Evolutionary conservation across 441 rosid species (phyloP).

Genomic region (Pelargonium cotyledonis): DNA sequence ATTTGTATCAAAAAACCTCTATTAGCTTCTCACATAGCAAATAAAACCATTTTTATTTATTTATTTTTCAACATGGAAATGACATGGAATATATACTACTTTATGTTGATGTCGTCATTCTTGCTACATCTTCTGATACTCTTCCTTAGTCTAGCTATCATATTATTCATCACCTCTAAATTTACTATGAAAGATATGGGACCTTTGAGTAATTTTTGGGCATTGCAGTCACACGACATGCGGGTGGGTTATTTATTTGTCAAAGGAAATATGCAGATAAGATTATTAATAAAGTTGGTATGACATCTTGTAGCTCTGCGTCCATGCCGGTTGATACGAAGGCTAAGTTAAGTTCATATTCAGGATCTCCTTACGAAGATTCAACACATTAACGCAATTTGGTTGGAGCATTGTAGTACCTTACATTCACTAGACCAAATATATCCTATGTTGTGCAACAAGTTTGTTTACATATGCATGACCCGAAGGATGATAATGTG

Average conservation of each 20-base stretch:
- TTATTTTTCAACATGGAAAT: too few relatives aligned
- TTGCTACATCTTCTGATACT: too few relatives aligned
- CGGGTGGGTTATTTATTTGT: background rate
- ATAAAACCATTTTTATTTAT: too few relatives aligned
- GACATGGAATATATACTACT: too few relatives aligned
- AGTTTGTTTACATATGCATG: background rate
- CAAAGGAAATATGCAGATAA: background rate
- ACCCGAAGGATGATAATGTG: background rate
- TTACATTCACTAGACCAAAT: background rate
- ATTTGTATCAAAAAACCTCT: too few relatives aligned
- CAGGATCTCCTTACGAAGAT: background rate
- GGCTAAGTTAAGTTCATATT: background rate
- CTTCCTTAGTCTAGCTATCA: too few relatives aligned
- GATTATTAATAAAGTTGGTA: background rate
- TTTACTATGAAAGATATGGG: too few relatives aligned
- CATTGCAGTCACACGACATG: background rate
- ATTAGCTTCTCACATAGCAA: too few relatives aligned
- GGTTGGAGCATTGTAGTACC: constrained; percentile 8
- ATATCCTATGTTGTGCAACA: background rate
- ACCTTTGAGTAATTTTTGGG: too few relatives aligned
- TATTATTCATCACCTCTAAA: too few relatives aligned
- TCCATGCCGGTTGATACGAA: background rate
- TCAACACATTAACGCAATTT: background rate
- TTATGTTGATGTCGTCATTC: too few relatives aligned
- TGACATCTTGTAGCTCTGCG: background rate